Evolutionary conservation across 768 basidiomycete species (phyloP).

Genomic region (Suillus spraguei): DNA sequence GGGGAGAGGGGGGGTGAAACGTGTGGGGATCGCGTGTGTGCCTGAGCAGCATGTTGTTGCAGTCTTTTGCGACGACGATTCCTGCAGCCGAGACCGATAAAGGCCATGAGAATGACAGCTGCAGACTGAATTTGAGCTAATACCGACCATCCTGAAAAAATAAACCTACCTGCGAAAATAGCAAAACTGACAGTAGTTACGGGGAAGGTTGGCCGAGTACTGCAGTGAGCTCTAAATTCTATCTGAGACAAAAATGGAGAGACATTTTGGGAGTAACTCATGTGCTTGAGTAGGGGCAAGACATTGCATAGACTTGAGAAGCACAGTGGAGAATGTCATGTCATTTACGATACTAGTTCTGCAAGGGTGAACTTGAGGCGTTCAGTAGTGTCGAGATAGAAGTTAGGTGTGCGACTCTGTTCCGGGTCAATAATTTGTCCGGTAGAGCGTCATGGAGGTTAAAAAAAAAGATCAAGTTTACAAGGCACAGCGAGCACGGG

Average conservation of each 20-base stretch:
- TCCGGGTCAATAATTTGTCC: neutral
- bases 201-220: neutral
- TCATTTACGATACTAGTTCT: neutral
- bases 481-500: neutral
- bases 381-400: too few relatives aligned
- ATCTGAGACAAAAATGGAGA: neutral
- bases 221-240: neutral
- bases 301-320: conserved; percentile 3
- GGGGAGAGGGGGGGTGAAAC: neutral
- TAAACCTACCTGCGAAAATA: neutral
- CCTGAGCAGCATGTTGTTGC: neutral
- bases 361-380: neutral
- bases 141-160: neutral
- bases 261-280: neutral
- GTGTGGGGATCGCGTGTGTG: conserved; percentile 1
- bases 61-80: neutral
- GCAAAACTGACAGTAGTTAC: neutral
- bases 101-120: neutral
- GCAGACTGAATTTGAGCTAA: neutral
- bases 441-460: neutral
- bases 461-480: neutral
- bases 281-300: neutral
- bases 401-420: neutral
- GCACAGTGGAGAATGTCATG: neutral
- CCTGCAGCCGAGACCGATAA: neutral